Evolutionary conservation across 345 rosid genomes (phyloP), one percentile per base, ranked within the genome.

Genomic region (Eucalyptus erythrocorys): DNA sequence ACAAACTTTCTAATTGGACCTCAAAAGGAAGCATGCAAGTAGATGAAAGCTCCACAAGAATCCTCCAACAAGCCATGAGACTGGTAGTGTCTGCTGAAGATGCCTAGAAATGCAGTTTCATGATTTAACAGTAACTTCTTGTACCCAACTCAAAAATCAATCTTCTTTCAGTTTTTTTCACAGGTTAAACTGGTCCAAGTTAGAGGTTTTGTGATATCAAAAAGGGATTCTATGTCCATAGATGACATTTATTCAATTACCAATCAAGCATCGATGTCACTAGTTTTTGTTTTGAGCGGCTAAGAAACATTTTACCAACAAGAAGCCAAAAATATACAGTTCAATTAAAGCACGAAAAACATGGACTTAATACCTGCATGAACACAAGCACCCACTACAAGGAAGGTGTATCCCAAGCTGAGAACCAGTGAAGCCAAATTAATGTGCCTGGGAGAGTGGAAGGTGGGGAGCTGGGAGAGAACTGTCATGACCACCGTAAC

Each of bases 371-470:
- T 94, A 97, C 99, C 99, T 93, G 97, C 94, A 59, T 93, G 84
- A 49, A 98, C 91, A 91, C 98, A 96, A 93, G 98, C 98, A 87
- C 95, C 99, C 85, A 97, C 99, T 14, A 97, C 97, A 34, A 97
- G 94, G 96, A 95, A 95, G 68, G 96, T 94, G 91, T 98, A 97
- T 91, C 95, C 98, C 91, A 97, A 92, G 91, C 99, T 96, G 91
- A 97, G 97, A 88, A 98, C 88, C 12, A 98, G 93, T 84, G 99
- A 97, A 85, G 87, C 97, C 81, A 94, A 89, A 91, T 96, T 98
- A 90, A 98, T 92, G 95, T 96, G 97, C 87, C 99, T 94, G 71
- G 97, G 99, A 89, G 99, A 97, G 92, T 98, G 99, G 93, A 97
- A 98, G 59, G 96, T 92, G 85, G 99, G 97, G 53, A 98, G 91